Evolutionary conservation across 139 green algal genomes (phyloP).

Genomic region (Chlamydomonas asymmetrica): DNA sequence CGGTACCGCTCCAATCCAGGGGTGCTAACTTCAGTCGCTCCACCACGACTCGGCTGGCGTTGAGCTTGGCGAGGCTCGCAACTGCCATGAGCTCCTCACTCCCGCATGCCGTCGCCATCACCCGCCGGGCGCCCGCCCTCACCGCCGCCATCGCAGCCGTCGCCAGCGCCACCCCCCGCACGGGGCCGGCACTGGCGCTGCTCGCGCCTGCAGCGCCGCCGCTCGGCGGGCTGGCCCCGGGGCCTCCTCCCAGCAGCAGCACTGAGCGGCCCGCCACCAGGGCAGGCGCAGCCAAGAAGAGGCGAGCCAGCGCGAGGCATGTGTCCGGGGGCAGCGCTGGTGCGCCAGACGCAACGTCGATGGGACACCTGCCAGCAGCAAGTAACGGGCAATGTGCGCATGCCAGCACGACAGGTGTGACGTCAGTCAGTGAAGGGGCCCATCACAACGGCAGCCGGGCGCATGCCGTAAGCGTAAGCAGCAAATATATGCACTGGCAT

Average conservation of each 20-base stretch:
- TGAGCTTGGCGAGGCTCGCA: constrained; percentile 31
- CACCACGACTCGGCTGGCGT: constrained; percentile 29
- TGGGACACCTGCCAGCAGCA: no score
- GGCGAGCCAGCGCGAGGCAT: constrained; percentile 10
- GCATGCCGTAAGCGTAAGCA: no score
- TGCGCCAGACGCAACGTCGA: no score
- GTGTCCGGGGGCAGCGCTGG: not conserved
- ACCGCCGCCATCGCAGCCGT: constrained; percentile 23
- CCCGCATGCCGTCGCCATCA: constrained; percentile 38
- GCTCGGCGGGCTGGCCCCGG: not conserved
- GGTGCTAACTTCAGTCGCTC: constrained; percentile 15
- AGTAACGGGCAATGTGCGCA: no score
- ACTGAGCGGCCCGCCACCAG: not conserved
- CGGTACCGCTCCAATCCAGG: constrained; percentile 31
- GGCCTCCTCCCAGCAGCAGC: constrained; percentile 12
- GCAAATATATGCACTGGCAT: no score
- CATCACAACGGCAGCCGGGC: no score
- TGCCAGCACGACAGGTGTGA: no score
- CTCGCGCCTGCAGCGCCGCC: not conserved
- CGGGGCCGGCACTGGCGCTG: no score
- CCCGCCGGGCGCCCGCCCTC: constrained; percentile 11
- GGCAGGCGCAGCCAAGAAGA: not conserved
- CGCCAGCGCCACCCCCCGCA: not conserved
- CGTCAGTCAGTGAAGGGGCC: no score
- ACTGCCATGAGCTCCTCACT: constrained; percentile 16